phyloP scores from a whole-genome alignment of 2,329 filamentous ascomycete genomes.

The Monilinia polystroma region DNA sequence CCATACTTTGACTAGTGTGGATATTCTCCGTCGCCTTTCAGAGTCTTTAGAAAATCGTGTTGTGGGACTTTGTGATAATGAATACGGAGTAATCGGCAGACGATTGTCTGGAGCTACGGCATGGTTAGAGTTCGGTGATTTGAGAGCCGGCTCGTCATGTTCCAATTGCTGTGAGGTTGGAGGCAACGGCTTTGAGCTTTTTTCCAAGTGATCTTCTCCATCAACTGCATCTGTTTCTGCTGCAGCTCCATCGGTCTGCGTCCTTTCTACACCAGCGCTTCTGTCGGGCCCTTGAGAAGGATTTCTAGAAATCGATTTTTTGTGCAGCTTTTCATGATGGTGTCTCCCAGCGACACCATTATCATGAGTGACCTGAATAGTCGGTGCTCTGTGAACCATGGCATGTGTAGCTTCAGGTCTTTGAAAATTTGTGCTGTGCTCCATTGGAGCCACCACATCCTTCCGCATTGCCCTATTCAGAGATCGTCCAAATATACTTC shows the following conservation, averaged over 20 bases:
- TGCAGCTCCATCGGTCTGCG: slow-evolving; percentile 44
- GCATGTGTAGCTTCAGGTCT: slow-evolving; percentile 39
- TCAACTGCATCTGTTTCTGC: slow-evolving; percentile 38
- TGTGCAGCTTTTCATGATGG: slow-evolving; percentile 42
- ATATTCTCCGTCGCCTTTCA: slow-evolving; percentile 50
- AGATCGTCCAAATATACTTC: slow-evolving; percentile 73
- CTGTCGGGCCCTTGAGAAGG: slow-evolving; percentile 45
- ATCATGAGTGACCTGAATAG: slow-evolving; percentile 75
- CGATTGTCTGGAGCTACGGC: slow-evolving; percentile 29
- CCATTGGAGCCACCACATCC: slow-evolving; percentile 43
- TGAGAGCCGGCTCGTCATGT: slow-evolving; percentile 32
- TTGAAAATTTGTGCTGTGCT: slow-evolving; percentile 38
- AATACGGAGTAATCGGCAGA: slow-evolving; percentile 27
- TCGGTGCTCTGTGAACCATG: slow-evolving; percentile 49
- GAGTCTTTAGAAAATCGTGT: slow-evolving; percentile 54
- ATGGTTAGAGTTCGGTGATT: slow-evolving; percentile 24
- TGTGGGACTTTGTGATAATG: slow-evolving; percentile 32
- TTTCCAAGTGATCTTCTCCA: slow-evolving; percentile 37
- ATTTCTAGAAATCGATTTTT: slow-evolving; percentile 42
- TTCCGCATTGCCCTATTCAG: slow-evolving; percentile 44
- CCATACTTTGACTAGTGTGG: slow-evolving; percentile 76
- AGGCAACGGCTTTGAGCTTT: slow-evolving; percentile 28
- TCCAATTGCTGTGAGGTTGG: slow-evolving; percentile 35
- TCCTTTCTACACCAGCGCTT: slow-evolving; percentile 48
- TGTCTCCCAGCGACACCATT: slow-evolving; percentile 46